Evolutionary conservation across 2,329 filamentous ascomycete species (phyloP), one percentile per base, ranked within the genome.

Genomic region (Trichothecium roseum): DNA sequence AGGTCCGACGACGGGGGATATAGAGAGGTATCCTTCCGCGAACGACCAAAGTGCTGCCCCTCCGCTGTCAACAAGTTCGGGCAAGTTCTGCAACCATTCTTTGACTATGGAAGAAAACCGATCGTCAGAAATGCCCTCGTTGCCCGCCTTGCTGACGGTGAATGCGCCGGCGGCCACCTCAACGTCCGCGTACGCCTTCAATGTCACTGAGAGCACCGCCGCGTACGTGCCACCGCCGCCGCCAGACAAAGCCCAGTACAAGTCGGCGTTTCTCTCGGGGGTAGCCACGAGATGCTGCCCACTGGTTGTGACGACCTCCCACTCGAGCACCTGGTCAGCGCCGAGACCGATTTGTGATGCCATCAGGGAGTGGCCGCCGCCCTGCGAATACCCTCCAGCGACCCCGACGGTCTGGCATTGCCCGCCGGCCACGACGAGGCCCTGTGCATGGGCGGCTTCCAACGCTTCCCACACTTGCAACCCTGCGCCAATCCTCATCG

Each of bases 401-500:
- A 44, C 18, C 4, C 64, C 64, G 7, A 68, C 63, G 3, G 57
- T 60, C 5, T 57, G 40, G 36, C 70, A 71, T n/a, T 70, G 66
- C 3, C 74, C 74, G 15, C 66, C 69, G 4, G 77, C 63, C 3
- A 74, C 59, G 0, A 59, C 61, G 30, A 68, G 56, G 1, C 64
- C 66, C 18, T 63, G 50, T 31, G 59, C 50, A 12, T 65, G 46
- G 3, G 68, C 70, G 29, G 60, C 62, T 20, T 43, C 45, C 24
- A 66, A 55, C 0, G 59, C 58, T 27, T 78, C 69, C 18, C 49
- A 57, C 0, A 58, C 69, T 28, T 64, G 57, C 1, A 75, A 60
- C 24, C 74, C 74, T 4, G 72, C 64, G 3, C 65, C 69, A 22
- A 78, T 46, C 15, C 61, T 71, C 15, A 74, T 54, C 0, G 70